Percentiles rank a stretch among this genome's conserved stretches.
Evolutionary conservation across 495 filamentous ascomycete species (phyloP).

Genomic region (Glutinoglossum americanum): DNA sequence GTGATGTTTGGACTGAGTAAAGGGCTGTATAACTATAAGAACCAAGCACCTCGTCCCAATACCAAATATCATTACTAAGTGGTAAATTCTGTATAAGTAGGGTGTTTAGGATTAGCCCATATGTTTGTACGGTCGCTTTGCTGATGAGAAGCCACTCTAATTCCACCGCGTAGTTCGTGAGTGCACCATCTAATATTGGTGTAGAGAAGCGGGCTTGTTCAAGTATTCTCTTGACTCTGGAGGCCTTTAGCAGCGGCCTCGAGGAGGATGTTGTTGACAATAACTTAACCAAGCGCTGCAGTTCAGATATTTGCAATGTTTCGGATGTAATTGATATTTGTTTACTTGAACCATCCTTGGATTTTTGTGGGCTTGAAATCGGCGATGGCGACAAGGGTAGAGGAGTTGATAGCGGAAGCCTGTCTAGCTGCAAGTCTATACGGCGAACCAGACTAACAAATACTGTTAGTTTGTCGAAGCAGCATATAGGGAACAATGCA

Average conservation of each 20-base stretch:
- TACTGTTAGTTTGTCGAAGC: not conserved
- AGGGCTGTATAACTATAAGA: slow-evolving; percentile 49
- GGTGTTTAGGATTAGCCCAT: slow-evolving; percentile 50
- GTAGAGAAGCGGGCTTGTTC: slow-evolving; percentile 27
- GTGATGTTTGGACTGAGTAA: slow-evolving; percentile 67
- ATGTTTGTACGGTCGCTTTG: slow-evolving; percentile 70
- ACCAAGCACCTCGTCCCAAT: slow-evolving; percentile 71
- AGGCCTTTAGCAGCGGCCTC: slow-evolving; percentile 25
- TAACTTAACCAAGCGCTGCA: slow-evolving; percentile 42
- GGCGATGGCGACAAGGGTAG: slow-evolving; percentile 10
- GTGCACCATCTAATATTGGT: slow-evolving; percentile 10
- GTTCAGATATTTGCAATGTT: slow-evolving; percentile 11
- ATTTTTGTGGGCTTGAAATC: not conserved
- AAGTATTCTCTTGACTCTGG: slow-evolving; percentile 35
- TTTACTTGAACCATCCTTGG: not conserved
- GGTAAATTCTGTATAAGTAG: slow-evolving; percentile 64
- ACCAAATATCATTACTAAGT: slow-evolving; percentile 64
- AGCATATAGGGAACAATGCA: no score
- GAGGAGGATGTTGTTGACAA: slow-evolving; percentile 45
- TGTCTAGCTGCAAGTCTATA: slow-evolving; percentile 63
- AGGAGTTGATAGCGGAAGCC: slow-evolving; percentile 31
- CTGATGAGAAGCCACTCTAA: slow-evolving; percentile 71
- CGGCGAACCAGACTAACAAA: slow-evolving; percentile 49
- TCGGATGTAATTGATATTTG: not conserved
- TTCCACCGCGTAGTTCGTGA: slow-evolving; percentile 36